Conservation (phyloP, 768 basidiomycete species). For the Russula earlei region DNA sequence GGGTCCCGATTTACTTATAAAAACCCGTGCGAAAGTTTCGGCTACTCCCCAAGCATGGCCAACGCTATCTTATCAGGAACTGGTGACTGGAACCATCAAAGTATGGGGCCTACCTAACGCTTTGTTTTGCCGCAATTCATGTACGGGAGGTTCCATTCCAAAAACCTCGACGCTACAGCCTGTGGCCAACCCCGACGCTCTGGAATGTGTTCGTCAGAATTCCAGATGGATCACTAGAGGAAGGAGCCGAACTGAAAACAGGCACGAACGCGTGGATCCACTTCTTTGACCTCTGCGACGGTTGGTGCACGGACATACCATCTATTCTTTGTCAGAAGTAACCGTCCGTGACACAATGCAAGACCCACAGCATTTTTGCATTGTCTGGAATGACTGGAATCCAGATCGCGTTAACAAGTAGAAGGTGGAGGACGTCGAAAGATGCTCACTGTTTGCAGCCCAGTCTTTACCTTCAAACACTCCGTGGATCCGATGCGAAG, state of each 20-base stretch:
- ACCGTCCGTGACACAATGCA: too few species aligned
- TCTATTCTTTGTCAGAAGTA: conserved; percentile 26
- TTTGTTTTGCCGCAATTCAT: conserved; percentile 61
- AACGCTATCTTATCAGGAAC: neutral
- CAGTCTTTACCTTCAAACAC: conserved; percentile 69
- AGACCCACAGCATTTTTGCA: conserved; percentile 53
- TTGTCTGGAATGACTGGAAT: conserved; percentile 73
- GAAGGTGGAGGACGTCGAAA: neutral
- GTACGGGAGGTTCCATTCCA: conserved; percentile 26
- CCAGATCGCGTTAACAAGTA: neutral
- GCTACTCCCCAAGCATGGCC: conserved; percentile 31
- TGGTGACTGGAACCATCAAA: neutral
- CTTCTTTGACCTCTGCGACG: conserved; percentile 47
- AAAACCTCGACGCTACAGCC: conserved; percentile 45
- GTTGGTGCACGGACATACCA: conserved; percentile 71
- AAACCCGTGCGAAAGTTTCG: conserved; percentile 52
- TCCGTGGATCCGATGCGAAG: conserved; percentile 72
- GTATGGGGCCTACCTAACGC: conserved; percentile 38
- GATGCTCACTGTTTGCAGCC: conserved; percentile 54
- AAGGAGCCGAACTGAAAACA: conserved; percentile 60
- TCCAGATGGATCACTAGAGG: neutral
- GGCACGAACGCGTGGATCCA: conserved; percentile 49
- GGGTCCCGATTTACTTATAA: conserved; percentile 49
- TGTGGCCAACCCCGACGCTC: conserved; percentile 60
- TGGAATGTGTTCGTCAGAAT: conserved; percentile 22